These are phyloP conservation scores for Spizellomyces sp. DNA, from an alignment of 192 early-diverging fungal species.

Conservation along the genomic window DNA sequence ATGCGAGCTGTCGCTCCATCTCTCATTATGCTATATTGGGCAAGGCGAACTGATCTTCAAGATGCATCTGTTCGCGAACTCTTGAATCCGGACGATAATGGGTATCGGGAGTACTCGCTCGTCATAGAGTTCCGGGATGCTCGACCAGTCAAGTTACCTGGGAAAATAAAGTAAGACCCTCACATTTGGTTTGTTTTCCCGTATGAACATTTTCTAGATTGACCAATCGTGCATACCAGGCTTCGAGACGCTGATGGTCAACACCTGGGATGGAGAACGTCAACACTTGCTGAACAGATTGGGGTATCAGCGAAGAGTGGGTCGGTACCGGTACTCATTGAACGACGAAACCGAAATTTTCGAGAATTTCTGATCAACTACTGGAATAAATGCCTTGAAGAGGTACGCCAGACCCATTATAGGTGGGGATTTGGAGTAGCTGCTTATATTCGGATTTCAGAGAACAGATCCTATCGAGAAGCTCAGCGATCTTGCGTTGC, in stretches of 20 bases:
- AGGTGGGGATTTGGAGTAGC: background rate
- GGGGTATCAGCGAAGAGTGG: background rate
- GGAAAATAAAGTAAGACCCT: constrained; percentile 13
- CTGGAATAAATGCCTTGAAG: background rate
- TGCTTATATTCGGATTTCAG: background rate
- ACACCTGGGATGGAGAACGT: background rate
- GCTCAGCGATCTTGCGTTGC: background rate
- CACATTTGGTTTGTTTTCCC: too few species aligned
- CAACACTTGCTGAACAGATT: background rate
- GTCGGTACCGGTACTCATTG: background rate
- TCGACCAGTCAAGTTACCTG: constrained; percentile 13
- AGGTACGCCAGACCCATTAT: background rate
- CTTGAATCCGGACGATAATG: constrained; percentile 13
- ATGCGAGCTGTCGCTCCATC: constrained; percentile 26
- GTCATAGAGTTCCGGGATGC: constrained; percentile 37
- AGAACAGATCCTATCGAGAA: background rate
- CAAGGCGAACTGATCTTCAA: constrained; percentile 21
- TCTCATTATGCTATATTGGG: constrained; percentile 33
- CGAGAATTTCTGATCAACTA: constrained; percentile 14
- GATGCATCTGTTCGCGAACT: constrained; percentile 28
- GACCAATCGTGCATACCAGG: too few species aligned
- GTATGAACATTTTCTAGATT: too few species aligned
- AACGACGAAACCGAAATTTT: constrained; percentile 21
- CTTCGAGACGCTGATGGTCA: background rate
- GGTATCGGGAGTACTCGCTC: constrained; percentile 13